Base-by-base conservation (phyloP, 108 stramenopile genomes). In the Nitzschia sp. region DNA sequence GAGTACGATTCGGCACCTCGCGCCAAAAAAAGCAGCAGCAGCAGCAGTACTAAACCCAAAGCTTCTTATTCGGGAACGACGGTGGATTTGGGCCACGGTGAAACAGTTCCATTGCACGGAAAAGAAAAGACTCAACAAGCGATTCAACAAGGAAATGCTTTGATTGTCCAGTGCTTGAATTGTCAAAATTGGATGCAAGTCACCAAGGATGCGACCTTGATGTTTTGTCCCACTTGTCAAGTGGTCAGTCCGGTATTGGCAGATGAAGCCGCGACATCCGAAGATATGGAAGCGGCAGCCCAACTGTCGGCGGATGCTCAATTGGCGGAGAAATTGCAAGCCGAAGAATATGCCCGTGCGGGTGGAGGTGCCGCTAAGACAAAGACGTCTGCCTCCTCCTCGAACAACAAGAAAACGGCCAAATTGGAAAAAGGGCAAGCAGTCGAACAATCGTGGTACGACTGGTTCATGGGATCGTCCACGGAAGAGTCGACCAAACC, bases 131-230 rank as follows among this genome's bases (percentile, higher is more conserved):
- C 88, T 6, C 78, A 78, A 55, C 57, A 80, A 53, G 91, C 91
- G 13, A 89, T 92, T 38, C 65, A 80, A 45, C 80, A 85, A 22
- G 91, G 91, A 6, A 88, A 79, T 9, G 88, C 88, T 6, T 56
- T 86, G 9, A 50, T 92, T 28, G 85, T 89, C 0, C 84, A 89
- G 56, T 92, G 91, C 45, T 69, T 89, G 38, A 78, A 77, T 55
- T 92, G 91, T 62, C 67, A 87, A 41, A 85, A 87, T 78, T 86
- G 84, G 88, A 92, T 92, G 91, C 91, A 92, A 66, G 86, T 92
- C 0, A 87, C 86, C 0, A 80, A 72, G 32, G 71, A 69, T 33
- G 91, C 91, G 21, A 81, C 84, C 0, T 56, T 92, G 4, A 89
- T 92, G 91, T 87, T 86, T 50, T 92, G 91, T 70, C 91, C 91